phyloP scores from a whole-genome alignment of 1,284 basidiomycete genomes.

The Trametes polyzona region DNA sequence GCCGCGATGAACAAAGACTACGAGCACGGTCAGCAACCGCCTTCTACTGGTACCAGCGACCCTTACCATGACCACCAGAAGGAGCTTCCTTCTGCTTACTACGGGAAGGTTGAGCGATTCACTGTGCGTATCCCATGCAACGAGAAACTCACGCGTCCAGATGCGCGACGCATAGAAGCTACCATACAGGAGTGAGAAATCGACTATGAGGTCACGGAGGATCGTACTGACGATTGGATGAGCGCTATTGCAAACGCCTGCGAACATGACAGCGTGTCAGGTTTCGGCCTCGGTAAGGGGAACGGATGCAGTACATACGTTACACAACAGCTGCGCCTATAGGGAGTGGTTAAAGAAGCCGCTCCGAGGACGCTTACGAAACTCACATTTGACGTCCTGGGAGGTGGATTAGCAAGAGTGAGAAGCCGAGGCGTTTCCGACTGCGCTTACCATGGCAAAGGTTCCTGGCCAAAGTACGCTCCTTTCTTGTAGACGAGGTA shows the following conservation, averaged over 20 bases:
- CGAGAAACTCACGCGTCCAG: slow-evolving; percentile 15
- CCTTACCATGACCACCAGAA: slow-evolving; percentile 4
- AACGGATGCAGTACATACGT: background rate
- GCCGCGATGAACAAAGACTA: background rate
- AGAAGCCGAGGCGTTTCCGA: background rate
- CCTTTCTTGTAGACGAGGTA: slow-evolving; percentile 7
- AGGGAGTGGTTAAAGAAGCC: background rate
- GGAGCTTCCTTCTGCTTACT: background rate
- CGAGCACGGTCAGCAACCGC: no score
- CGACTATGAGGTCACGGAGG: background rate
- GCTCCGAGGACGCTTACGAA: background rate
- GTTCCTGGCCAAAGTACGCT: background rate
- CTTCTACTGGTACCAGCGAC: no score
- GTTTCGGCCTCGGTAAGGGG: background rate
- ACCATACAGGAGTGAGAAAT: background rate
- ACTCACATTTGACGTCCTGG: slow-evolving; percentile 15
- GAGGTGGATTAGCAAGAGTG: background rate
- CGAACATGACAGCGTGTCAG: background rate
- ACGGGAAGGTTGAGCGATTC: background rate
- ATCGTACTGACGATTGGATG: slow-evolving; percentile 16
- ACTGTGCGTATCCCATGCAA: background rate
- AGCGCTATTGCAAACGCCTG: slow-evolving; percentile 10
- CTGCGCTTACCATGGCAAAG: slow-evolving; percentile 10
- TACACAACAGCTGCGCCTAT: slow-evolving; percentile 16
- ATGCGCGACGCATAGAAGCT: slow-evolving; percentile 23